Evolutionary conservation across 1,284 basidiomycete genomes (phyloP).

Genomic region (Puccinia coronata): DNA sequence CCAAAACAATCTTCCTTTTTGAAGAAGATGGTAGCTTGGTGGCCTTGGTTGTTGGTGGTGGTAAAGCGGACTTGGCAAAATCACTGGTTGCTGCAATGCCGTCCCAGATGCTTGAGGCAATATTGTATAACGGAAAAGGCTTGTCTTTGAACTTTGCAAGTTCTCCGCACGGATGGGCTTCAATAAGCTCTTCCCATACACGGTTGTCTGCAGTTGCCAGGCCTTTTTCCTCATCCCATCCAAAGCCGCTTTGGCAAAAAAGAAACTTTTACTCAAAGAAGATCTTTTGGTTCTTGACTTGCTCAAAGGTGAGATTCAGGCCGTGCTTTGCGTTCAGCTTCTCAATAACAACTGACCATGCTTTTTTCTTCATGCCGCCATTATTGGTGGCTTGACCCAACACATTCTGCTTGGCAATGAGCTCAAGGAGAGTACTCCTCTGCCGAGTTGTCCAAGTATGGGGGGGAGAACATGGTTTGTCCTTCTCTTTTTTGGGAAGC

Average conservation of each 20-base stretch:
- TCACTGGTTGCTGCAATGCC: background rate
- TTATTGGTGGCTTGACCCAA: background rate
- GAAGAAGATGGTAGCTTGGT: background rate
- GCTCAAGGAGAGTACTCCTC: background rate
- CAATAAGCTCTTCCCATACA: background rate
- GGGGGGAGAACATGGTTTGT: background rate
- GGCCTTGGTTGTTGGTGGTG: background rate
- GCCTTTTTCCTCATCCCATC: background rate
- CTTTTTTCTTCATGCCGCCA: background rate
- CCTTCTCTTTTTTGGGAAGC: background rate
- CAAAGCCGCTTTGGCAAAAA: background rate
- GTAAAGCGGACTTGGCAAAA: background rate
- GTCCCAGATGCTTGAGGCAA: background rate
- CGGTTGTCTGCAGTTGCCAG: background rate
- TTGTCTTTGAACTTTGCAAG: background rate
- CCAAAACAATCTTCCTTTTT: conserved; percentile 8
- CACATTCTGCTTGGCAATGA: background rate
- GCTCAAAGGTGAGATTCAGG: background rate
- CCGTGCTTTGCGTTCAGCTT: background rate
- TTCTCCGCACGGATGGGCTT: background rate
- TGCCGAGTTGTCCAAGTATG: background rate
- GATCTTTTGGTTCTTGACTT: background rate
- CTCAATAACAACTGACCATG: too few relatives aligned
- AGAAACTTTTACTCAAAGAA: background rate
- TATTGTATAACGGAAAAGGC: background rate